Evolutionary conservation across 805 yeast genomes (phyloP).

Genomic region (Zygosaccharomyces siamensis): DNA sequence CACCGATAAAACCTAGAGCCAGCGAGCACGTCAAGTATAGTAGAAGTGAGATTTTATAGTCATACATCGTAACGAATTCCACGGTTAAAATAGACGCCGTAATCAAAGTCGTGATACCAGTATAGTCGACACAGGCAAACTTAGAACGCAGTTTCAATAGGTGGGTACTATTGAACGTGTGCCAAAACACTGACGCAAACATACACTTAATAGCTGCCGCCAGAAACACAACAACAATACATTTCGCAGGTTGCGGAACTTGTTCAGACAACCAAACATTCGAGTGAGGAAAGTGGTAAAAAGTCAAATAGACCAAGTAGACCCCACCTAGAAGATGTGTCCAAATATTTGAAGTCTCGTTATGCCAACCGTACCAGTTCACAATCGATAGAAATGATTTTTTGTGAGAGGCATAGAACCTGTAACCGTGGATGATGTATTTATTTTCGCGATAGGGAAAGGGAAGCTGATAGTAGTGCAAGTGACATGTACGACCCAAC

Average conservation of each 20-base stretch:
- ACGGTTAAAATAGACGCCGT: conserved; percentile 85
- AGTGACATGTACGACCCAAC: conserved; percentile 42
- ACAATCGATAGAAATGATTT: conserved; percentile 59
- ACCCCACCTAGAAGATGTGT: conserved; percentile 73
- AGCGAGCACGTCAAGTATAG: conserved; percentile 57
- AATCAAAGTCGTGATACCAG: conserved; percentile 87
- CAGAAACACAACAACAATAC: conserved; percentile 58
- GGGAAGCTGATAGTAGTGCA: conserved; percentile 85
- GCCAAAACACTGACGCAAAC: conserved; percentile 81
- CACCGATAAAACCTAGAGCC: conserved; percentile 65
- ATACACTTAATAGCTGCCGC: conserved; percentile 73
- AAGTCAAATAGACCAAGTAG: conserved; percentile 50
- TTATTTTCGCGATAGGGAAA: conserved; percentile 91
- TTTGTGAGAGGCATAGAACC: conserved; percentile 64
- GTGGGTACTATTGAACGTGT: conserved; percentile 79
- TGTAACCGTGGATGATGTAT: conserved; percentile 75
- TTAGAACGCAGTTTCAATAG: conserved; percentile 55
- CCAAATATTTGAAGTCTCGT: conserved; percentile 93
- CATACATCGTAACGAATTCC: conserved; percentile 70
- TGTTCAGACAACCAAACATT: conserved; percentile 47
- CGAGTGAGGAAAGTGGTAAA: conserved; percentile 61
- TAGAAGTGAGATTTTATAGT: conserved; percentile 17
- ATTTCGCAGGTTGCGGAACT: conserved; percentile 30
- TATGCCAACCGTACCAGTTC: conserved; percentile 51
- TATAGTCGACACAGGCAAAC: conserved; percentile 91